Evolutionary conservation across 1,139 yeast genomes (phyloP).

Genomic region (Pichia sp.): DNA sequence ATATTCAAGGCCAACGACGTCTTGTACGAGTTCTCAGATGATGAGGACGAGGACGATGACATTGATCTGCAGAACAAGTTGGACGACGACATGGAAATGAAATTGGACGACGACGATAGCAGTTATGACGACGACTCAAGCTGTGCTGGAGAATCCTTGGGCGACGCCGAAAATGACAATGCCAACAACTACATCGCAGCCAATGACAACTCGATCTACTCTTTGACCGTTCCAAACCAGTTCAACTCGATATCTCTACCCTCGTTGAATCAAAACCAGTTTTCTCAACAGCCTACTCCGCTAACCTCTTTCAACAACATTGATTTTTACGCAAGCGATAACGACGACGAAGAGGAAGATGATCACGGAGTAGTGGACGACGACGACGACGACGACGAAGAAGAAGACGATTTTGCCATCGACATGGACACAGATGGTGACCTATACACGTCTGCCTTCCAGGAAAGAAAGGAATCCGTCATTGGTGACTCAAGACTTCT

Average conservation of each 20-base stretch:
- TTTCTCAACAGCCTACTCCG: slow-evolving; percentile 8
- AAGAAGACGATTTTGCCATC: slow-evolving; percentile 21
- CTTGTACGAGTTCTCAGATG: slow-evolving; percentile 30
- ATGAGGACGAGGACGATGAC: slow-evolving; percentile 37
- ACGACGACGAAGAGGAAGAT: slow-evolving; percentile 24
- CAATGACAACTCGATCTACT: slow-evolving; percentile 24
- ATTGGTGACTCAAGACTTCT: slow-evolving; percentile 22
- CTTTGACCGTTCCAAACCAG: slow-evolving; percentile 27
- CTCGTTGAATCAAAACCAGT: neutral
- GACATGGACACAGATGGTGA: slow-evolving; percentile 17
- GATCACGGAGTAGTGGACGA: slow-evolving; percentile 16
- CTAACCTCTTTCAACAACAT: slow-evolving; percentile 5
- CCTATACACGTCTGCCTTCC: slow-evolving; percentile 28
- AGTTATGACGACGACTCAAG: slow-evolving; percentile 24
- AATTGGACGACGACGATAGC: slow-evolving; percentile 29
- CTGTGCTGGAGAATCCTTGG: neutral
- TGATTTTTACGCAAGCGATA: slow-evolving; percentile 4
- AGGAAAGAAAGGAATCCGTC: slow-evolving; percentile 28
- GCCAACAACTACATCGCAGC: slow-evolving; percentile 9
- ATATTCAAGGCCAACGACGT: slow-evolving; percentile 31
- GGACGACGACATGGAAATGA: slow-evolving; percentile 31
- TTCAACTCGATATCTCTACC: slow-evolving; percentile 4
- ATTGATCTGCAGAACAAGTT: slow-evolving; percentile 30
- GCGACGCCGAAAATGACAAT: slow-evolving; percentile 6
- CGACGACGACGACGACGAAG: slow-evolving; percentile 21